Evolutionary conservation across 2,329 filamentous ascomycete genomes (phyloP).

Genomic region (Sordariomycetes sp.): DNA sequence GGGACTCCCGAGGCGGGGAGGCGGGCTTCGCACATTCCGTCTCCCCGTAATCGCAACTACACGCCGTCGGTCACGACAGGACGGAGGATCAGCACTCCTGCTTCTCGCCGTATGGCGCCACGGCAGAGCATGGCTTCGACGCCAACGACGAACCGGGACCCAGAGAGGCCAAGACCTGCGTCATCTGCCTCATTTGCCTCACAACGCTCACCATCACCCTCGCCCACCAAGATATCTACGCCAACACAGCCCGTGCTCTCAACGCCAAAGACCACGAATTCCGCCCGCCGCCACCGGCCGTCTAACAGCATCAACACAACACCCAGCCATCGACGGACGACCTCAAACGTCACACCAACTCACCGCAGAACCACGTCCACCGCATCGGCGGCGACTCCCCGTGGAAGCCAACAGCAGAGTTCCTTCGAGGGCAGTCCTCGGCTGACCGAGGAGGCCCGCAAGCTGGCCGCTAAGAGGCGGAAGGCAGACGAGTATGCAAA

Average conservation of each 20-base stretch:
- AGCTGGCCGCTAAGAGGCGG: constrained; percentile 61
- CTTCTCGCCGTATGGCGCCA: constrained; percentile 14
- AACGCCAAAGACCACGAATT: not conserved
- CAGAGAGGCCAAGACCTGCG: constrained; percentile 5
- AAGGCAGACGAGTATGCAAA: constrained; percentile 73
- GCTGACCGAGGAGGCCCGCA: constrained; percentile 58
- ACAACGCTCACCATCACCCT: constrained; percentile 16
- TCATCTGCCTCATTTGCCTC: constrained; percentile 22
- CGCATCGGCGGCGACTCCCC: constrained; percentile 29
- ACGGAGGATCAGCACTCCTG: constrained; percentile 33
- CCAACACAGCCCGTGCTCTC: too few relatives aligned
- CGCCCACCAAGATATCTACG: constrained; percentile 36
- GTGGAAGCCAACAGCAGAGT: constrained; percentile 6
- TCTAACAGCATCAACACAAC: not conserved
- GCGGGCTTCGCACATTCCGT: constrained; percentile 12
- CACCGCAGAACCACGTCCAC: constrained; percentile 36
- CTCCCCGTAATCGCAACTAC: constrained; percentile 21
- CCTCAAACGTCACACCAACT: not conserved
- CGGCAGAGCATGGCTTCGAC: constrained; percentile 9
- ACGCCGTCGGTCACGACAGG: constrained; percentile 20
- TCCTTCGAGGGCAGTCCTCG: constrained; percentile 33
- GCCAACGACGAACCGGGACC: constrained; percentile 9
- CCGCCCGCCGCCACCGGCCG: not conserved
- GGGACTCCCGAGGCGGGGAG: constrained; percentile 12
- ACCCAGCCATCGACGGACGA: not conserved